Evolutionary conservation across 495 filamentous ascomycete species (phyloP), one percentile per base, ranked within the genome.

Genomic region (Aspergillus diversus): DNA sequence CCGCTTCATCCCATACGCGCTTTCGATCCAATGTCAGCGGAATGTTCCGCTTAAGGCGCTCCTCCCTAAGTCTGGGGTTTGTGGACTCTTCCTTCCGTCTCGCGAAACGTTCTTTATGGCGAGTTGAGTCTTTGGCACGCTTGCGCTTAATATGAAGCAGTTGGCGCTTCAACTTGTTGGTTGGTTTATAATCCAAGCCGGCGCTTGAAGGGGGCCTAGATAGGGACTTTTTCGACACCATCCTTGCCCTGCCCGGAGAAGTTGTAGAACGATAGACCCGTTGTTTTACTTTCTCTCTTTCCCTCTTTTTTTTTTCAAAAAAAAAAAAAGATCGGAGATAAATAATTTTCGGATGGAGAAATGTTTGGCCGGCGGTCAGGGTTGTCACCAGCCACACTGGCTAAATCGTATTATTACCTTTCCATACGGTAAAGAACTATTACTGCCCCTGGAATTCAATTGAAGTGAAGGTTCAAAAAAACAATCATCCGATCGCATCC

Each of bases 1-100:
- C 90, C n/a, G 89, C 86, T 43, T 96, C 90, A 69, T 98, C 95
- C 94, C 93, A 99, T 55, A 91, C 86, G 71, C 95, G 77, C 82
- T 97, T 97, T 51, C 87, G 85, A 64, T 98, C 95, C 27, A 97
- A 84, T 3, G 92, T 97, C 43, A 86, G 71, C 3, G 95, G 92
- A 43, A 93, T 81, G 77, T 97, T 98, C 65, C 82, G 84, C 64
- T 81, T 86, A 53, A 92, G 79, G 66, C 95, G 83, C 57, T 89
- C 84, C 57, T 84, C 85, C 55, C 85, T 84, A 54, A 97, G 73
- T 48, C 83, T 81, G n/a, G 95, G 93, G 66, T 97, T 85, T 73
- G 87, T 90, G 65, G 87, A 84, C 75, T 99, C 95, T 71, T 95
- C 90, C 71, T 86, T 89, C 75, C 92, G 92, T 43, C 90, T 80